Base-by-base conservation (phyloP, 768 basidiomycete species). In the Coprinopsis marcescibilis region DNA sequence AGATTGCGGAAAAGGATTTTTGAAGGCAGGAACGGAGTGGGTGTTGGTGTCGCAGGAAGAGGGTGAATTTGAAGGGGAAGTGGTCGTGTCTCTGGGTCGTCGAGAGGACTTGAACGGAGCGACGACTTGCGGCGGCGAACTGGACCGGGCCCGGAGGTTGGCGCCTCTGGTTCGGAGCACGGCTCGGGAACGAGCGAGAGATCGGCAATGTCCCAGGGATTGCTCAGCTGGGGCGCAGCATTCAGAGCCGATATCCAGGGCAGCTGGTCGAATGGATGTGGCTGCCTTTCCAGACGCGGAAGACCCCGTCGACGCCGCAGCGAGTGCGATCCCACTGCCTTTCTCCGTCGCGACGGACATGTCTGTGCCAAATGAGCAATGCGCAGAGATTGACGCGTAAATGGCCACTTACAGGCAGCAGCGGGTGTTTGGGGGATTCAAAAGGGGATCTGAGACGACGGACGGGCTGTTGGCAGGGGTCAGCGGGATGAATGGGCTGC, bases 231-330 rank as follows among this genome's bases (percentile, higher is more conserved):
- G 12, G 73, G 66, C 4, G 74, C 51, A 43, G 63, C 49, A 43
- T 85, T 77, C 41, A 85, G 65, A 6, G 76, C 69, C 20, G 80
- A 69, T 43, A 83, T 80, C 83, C 83, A 86, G 3, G 83, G 80
- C 8, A 86, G 72, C 21, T 71, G 66, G 65, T 85, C 83, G 58
- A 85, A 83, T 3, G 59, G 46, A 36, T 70, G 69, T 25, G 53
- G 40, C 15, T 65, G 60, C 30, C 67, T 54, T 33, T 70, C 52
- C 43, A 56, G 54, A 57, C 61, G 65, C 41, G 60, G 53, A 41
- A 55, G 50, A 37, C 55, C 49, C 48, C 65, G 64, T 38, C 64
- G 63, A 27, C 62, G 63, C 44, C 61, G 65, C 4, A 55, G 46
- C 13, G 57, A 48, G 34, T 53, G 58, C 24, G 55, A 53, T 14